Conservation (phyloP, 164 flowering plant genomes). For the Cinnamomum micranthum region DNA sequence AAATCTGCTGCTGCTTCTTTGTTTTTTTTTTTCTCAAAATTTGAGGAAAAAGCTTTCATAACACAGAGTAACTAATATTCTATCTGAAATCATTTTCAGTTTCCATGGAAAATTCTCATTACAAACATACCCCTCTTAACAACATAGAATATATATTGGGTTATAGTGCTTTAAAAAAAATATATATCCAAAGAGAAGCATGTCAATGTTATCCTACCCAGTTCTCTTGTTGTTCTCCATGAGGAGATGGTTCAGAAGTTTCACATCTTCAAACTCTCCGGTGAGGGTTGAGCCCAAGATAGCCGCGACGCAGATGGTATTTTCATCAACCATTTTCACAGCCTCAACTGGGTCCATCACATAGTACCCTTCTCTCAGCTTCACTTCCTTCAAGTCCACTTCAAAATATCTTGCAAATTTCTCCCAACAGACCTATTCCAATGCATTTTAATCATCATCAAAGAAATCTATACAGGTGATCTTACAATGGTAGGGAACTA, state of each 20-base stretch:
- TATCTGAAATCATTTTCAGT: too few species aligned
- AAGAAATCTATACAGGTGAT: background rate
- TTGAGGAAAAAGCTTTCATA: too few species aligned
- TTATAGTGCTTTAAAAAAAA: too few species aligned
- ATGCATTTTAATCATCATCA: background rate
- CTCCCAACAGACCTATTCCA: slow-evolving; percentile 19
- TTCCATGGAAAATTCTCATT: too few species aligned
- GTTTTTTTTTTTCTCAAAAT: too few species aligned
- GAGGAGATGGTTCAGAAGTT: slow-evolving; percentile 16
- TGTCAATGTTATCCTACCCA: slow-evolving; percentile 1
- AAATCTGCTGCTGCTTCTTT: too few species aligned
- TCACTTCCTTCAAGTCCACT: slow-evolving; percentile 20
- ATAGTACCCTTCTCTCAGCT: slow-evolving; percentile 17
- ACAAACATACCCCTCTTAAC: too few species aligned
- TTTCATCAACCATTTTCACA: slow-evolving; percentile 21
- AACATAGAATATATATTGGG: too few species aligned
- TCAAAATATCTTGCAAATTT: slow-evolving; percentile 19
- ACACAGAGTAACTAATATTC: too few species aligned
- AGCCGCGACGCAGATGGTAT: slow-evolving; percentile 16
- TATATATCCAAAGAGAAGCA: too few species aligned
- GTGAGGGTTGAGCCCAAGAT: slow-evolving; percentile 19
- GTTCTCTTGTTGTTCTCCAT: slow-evolving; percentile 14
- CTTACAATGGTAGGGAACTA: background rate
- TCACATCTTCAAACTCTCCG: slow-evolving; percentile 20
- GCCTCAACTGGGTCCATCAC: slow-evolving; percentile 21